Base-by-base conservation (phyloP, 2,329 filamentous ascomycete species). In the Pseudogymnoascus sp. region DNA sequence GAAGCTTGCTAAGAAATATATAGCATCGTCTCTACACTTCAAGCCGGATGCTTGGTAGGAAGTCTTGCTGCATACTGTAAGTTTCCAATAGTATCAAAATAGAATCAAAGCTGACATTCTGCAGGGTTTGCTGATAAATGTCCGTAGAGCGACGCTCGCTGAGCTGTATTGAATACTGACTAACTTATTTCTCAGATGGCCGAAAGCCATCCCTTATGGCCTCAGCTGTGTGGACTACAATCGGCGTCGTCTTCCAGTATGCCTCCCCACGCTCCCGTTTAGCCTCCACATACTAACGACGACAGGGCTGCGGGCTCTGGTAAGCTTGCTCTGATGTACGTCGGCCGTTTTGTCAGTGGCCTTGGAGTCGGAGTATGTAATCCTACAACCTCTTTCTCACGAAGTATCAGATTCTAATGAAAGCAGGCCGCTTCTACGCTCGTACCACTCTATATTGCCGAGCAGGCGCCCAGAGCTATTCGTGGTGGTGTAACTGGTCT, bases 31-130 rank as follows among this genome's bases (percentile, higher is more conserved):
- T 88, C 86, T n/a, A 87, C 84, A 0, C 80, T 90, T 9, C 87
- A 90, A 74, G 86, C 82, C 44, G 87, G 87, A 60, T 88, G 85
- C 66, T 89, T 89, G 72, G 77, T 83, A 61, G 86, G 86, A 37
- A 85, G 85, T 64, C 78, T 89, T 66, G 65, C 83, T 62, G 81
- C 76, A 23, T 72, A 70, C 50, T 56, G 50, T 37, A 69, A 65
- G 1, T 60, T 70, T 7, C 10, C 35, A 38, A 42, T 19, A 4
- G 11, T 23, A 15, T 15, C 37, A 31, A 31, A 64, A 35, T 37
- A 17, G 17, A 19, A 50, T 35, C 7, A 26, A 15, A 35, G 23
- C 60, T 59, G 9, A 59, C 21, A 29, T 44, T 29, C 29, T 37
- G 13, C 31, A 60, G 26, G 69, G 50, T 60, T 72, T 35, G 75